Base-by-base conservation (phyloP, 345 rosid genomes). In the Arabidopsis suecica region DNA sequence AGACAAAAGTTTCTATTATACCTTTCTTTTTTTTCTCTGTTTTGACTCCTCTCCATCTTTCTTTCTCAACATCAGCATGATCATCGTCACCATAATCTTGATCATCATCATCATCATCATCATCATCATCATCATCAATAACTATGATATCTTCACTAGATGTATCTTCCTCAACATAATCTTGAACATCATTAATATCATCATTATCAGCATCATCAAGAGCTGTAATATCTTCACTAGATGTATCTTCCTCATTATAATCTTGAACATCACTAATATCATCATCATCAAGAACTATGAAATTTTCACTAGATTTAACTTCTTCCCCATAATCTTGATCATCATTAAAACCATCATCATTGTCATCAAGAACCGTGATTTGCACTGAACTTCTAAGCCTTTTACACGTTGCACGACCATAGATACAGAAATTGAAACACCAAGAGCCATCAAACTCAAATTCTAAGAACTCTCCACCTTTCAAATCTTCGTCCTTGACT, bases 391-490 rank as follows among this genome's bases (percentile, higher is more conserved):
- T 45, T 56, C n/a, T 41, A 74, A 65, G 71, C 72, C 28, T 65
- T 66, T 74, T 74, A 66, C 78, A 74, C 3, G 78, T 74, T n/a
- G 33, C 10, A 5, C 2, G 41, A 23, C 78, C 66, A 7, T 57
- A 74, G 9, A 74, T 18, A 64, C 72, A 74, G 42, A 74, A 65
- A 30, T 65, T 74, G 22, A 74, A 74, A 14, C 18, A 5, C 5
- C 78, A 1, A 47, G 8, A 74, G 10, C 72, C 67, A 74, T 74
- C 72, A 18, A 65, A 74, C 44, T 65, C 78, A 5, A 74, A 74
- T 5, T 41, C 28, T 66, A 74, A 57, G 44, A 74, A 74, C 72
- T 74, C 78, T 36, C 78, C 77, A 0, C 63, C 77, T 2, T 41
- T 63, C 16, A 72, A 3, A 72, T 41, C 25, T 41, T 72, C 69